These are phyloP conservation scores for Phoma sp. DNA, from an alignment of 2,329 filamentous ascomycete genomes.

Conservation along the genomic window DNA sequence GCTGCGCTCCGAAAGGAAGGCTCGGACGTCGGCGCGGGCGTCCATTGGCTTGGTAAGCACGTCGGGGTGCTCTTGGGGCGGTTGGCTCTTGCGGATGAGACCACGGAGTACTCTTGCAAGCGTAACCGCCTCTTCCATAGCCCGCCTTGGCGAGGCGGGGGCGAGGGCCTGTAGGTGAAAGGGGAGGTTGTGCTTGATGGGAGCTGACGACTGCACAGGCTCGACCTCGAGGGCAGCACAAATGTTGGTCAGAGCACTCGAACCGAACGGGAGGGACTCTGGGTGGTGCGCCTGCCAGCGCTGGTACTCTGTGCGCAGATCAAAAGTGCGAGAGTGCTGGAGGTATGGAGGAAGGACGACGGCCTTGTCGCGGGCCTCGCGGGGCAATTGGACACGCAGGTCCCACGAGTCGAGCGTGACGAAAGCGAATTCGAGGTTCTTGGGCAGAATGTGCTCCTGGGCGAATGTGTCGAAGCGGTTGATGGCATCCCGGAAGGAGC, in stretches of 20 bases:
- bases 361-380: conserved; percentile 96
- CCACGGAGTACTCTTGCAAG: conserved; percentile 90
- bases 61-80: conserved; percentile 89
- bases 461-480: conserved; percentile 94
- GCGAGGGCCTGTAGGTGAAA: conserved; percentile 97
- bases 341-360: conserved; percentile 96
- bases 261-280: conserved; percentile 94
- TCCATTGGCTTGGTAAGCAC: conserved; percentile 96
- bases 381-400: conserved; percentile 93
- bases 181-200: conserved; percentile 97
- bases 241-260: conserved; percentile 94
- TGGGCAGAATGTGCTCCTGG: conserved; percentile 85
- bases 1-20: conserved; percentile 93
- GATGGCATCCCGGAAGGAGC: conserved; percentile 95
- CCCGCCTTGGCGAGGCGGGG: conserved; percentile 90
- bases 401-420: conserved; percentile 99
- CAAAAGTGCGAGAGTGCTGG: conserved; percentile 96
- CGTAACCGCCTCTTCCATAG: conserved; percentile 97
- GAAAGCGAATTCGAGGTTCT: conserved; percentile 96
- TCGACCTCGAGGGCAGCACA: conserved; percentile 98
- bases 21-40: conserved; percentile 92
- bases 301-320: conserved; percentile 96
- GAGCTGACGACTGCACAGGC: conserved; percentile 94
- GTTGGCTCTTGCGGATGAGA: conserved; percentile 94
- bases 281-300: conserved; percentile 98